A percentile compares a stretch with the other conserved stretches of the same genome.
Evolutionary conservation across 108 stramenopile species (phyloP).

Genomic region (Nannochloropsis granulata): DNA sequence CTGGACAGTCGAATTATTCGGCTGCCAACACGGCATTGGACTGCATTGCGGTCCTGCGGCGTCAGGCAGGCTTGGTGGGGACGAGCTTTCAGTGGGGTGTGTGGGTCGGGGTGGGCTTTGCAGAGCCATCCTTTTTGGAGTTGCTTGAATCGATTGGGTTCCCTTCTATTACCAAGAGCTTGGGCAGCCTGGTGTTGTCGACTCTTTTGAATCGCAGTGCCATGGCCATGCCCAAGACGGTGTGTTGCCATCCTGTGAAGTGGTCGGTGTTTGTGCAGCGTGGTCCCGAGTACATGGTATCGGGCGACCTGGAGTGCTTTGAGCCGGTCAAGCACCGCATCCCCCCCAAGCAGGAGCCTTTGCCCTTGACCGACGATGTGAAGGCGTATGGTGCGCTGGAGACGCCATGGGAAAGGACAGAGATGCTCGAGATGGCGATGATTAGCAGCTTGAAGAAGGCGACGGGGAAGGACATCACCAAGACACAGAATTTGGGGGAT

Average conservation of each 20-base stretch:
- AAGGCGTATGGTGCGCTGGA: not conserved
- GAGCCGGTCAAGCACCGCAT: not conserved
- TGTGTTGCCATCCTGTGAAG: not conserved
- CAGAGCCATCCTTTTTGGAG: not conserved
- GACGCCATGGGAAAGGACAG: not conserved
- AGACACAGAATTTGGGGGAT: not conserved
- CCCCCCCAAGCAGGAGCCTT: not conserved
- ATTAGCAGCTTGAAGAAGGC: not conserved
- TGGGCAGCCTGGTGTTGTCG: not conserved
- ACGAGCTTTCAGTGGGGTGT: not conserved
- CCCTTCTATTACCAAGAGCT: not conserved
- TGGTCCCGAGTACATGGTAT: not conserved
- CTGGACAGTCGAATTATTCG: not conserved
- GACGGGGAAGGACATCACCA: not conserved
- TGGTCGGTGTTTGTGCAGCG: not conserved
- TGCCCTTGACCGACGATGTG: not conserved
- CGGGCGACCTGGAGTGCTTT: not conserved
- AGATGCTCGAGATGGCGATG: not conserved
- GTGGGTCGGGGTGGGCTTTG: not conserved
- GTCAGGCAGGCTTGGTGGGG: not conserved
- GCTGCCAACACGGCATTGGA: not conserved
- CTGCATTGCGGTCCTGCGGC: not conserved
- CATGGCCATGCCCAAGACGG: not conserved
- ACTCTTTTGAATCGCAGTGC: not conserved
- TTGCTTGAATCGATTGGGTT: not conserved